Evolutionary conservation across 2,329 filamentous ascomycete genomes (phyloP), one percentile per base, ranked within the genome.

Genomic region (Phoma herbarum): DNA sequence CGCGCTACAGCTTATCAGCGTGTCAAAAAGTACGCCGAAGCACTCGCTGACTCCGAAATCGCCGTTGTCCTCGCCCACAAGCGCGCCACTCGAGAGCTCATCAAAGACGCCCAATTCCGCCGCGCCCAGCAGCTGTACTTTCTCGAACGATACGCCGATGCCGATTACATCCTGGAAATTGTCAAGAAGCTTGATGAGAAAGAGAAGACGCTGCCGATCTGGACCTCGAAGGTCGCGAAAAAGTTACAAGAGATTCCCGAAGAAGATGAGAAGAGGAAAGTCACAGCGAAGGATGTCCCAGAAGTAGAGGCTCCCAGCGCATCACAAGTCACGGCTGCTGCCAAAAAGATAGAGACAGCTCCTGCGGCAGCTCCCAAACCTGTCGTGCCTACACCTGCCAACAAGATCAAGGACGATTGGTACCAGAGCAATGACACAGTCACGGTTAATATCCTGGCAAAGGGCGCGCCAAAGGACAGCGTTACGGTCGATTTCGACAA

Each of bases 91-190:
- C 87, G 90, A 49, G 87, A 92, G 64, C 84, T 90, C 28, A 92
- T 97, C 75, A 83, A 88, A 44, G 86, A 92, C n/a, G 89, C 91
- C 1, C 92, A 97, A 70, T 86, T 95, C 69, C 87, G 93, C 66
- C 87, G 94, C 35, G 90, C 87, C 5, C 86, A 96, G 12, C 85
- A 90, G 11, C 82, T 94, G 25, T 90, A 87, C 75, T 86, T 88
- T 47, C 80, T 93, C 39, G 86, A 85, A 31, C 84, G 86, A 52
- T 92, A 88, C 67, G 92, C 89, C 3, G 90, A 97, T 77, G 89
- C 93, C 0, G 85, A 88, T 58, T 85, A 87, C 65, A 86, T 93
- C 63, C 86, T 93, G 20, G 80, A 78, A n/a, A 77, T 83, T 28
- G 82, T 88, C 41, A 80, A 80, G 60, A 83, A 83, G 66, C 77